Percentiles rank a stretch among this genome's conserved stretches.
Conservation (phyloP, 352 stramenopile genomes). For the Discostella stelligera region DNA sequence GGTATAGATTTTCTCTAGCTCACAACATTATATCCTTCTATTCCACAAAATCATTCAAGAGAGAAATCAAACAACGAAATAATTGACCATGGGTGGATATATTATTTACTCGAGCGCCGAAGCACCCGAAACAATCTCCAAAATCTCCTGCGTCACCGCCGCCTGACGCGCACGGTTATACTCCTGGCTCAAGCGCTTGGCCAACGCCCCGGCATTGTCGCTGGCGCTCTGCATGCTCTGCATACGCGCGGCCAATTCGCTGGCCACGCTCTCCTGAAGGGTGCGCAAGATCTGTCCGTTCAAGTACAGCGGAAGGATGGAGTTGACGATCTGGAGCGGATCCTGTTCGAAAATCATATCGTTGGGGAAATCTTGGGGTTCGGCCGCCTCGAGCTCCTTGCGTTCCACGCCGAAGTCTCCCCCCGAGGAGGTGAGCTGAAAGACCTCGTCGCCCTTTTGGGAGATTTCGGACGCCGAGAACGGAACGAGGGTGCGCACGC, state of each 20-base stretch:
- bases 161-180: constrained; percentile 86
- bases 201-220: constrained; percentile 85
- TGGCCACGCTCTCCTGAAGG: constrained; percentile 86
- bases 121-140: constrained; percentile 87
- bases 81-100: not conserved
- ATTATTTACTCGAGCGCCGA: constrained; percentile 68
- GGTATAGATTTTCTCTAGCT: not conserved
- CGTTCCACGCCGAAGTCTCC: constrained; percentile 83
- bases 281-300: constrained; percentile 86
- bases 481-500: constrained; percentile 84
- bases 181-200: constrained; percentile 71
- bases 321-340: constrained; percentile 86
- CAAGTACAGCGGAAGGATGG: constrained; percentile 86
- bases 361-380: constrained; percentile 84
- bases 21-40: not conserved
- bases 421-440: constrained; percentile 83
- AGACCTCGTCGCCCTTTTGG: constrained; percentile 85
- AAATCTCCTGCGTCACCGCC: constrained; percentile 85
- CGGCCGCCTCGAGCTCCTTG: constrained; percentile 73
- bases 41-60: not conserved
- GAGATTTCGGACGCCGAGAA: constrained; percentile 85
- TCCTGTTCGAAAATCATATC: constrained; percentile 89
- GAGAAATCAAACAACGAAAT: not conserved
- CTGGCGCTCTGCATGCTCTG: constrained; percentile 85
- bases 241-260: constrained; percentile 86